Conservation (phyloP, 331 rosid genomes). For the Erythrophleum ivorense region DNA sequence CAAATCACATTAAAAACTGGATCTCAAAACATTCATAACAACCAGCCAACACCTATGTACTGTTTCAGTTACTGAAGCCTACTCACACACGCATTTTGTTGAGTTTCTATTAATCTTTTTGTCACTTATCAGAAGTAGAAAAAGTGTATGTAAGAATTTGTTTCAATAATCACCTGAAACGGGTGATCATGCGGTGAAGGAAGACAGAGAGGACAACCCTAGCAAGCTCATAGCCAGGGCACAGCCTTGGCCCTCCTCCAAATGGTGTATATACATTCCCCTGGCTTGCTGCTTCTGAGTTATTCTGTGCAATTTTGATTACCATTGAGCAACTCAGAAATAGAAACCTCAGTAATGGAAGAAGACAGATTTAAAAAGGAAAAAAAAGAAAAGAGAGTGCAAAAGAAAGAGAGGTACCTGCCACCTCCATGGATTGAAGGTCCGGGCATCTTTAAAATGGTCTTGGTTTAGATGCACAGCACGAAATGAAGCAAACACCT, state of each 20-base stretch:
- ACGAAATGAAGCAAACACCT: slow-evolving; percentile 91
- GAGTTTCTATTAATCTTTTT: too few relatives aligned
- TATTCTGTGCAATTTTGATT: slow-evolving; percentile 47
- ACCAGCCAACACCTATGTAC: too few relatives aligned
- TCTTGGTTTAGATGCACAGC: slow-evolving; percentile 85
- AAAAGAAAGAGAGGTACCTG: slow-evolving; percentile 49
- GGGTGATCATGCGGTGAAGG: slow-evolving; percentile 83
- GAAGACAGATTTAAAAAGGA: neutral
- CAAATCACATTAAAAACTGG: neutral
- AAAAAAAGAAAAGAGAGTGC: neutral
- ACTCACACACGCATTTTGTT: too few relatives aligned
- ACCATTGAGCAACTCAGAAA: neutral
- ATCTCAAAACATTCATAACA: neutral
- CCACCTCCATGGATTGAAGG: slow-evolving; percentile 99
- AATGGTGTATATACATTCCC: slow-evolving; percentile 78
- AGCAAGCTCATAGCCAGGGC: slow-evolving; percentile 96
- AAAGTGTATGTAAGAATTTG: too few relatives aligned
- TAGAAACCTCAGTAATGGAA: neutral
- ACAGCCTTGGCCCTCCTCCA: slow-evolving; percentile 90
- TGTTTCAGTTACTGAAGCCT: too few relatives aligned
- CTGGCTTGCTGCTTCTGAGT: slow-evolving; percentile 50
- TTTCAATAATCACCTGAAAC: slow-evolving; percentile 58
- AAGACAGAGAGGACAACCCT: slow-evolving; percentile 91
- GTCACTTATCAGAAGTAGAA: too few relatives aligned
- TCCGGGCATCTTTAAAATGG: slow-evolving; percentile 86